Conservation (phyloP, 306 rosid genomes). For the Calophaca sinica region DNA sequence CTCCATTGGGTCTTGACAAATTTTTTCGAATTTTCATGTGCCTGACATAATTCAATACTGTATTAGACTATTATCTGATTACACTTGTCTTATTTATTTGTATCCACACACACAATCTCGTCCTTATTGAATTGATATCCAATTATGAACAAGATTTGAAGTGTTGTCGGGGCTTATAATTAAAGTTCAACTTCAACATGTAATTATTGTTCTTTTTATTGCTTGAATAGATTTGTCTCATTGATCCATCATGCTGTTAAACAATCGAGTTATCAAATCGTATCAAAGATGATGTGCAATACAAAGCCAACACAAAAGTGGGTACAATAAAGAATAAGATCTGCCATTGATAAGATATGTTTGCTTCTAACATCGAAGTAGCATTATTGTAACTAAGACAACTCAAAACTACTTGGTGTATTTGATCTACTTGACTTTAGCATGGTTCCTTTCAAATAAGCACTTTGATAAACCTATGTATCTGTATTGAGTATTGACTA, state of each 20-base stretch:
- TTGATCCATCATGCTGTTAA: conserved; percentile 34
- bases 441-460: conserved; percentile 24
- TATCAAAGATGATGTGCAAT: conserved; percentile 36
- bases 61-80: conserved; percentile 49
- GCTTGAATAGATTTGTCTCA: conserved; percentile 43
- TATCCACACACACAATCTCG: conserved; percentile 37
- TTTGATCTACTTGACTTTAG: not conserved
- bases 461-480: not conserved
- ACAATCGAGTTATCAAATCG: conserved; percentile 4
- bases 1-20: conserved; percentile 54
- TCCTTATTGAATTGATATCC: conserved; percentile 38
- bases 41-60: conserved; percentile 49
- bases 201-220: conserved; percentile 38
- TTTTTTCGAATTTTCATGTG: conserved; percentile 51
- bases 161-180: conserved; percentile 34
- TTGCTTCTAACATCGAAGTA: conserved; percentile 34
- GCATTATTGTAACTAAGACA: conserved; percentile 21
- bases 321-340: conserved; percentile 53
- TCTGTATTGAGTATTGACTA: not conserved
- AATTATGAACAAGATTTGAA: conserved; percentile 50
- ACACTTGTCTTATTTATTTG: conserved; percentile 50
- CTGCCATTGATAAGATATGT: conserved; percentile 47
- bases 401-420: not conserved
- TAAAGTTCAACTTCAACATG: conserved; percentile 32
- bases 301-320: conserved; percentile 39